Base-by-base conservation (phyloP, 768 basidiomycete species). In the Dacryopinax primogenitus region DNA sequence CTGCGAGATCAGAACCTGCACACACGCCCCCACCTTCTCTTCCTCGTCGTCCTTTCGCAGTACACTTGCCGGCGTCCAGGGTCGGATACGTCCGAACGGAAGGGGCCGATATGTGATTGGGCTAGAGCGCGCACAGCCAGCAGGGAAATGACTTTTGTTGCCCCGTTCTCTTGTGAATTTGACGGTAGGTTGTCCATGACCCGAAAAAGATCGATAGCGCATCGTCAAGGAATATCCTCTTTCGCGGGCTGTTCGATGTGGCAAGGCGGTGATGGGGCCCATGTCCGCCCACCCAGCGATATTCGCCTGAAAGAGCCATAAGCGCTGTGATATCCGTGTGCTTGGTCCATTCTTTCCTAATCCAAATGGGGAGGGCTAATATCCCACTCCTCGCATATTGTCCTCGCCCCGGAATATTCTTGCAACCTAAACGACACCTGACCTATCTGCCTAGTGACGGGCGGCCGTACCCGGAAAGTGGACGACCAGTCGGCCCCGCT, bases 121-220 rank as follows among this genome's bases (percentile, higher is more conserved):
- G 51, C 51, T 30, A 44, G 41, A 44, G 18, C 41, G 41, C 9
- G 36, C 41, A 44, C 41, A 18, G 41, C 41, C 41, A 44, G 41
- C 41, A 44, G 41, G 18, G 41, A 44, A 44, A n/a, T n/a, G n/a
- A n/a, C n/a, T n/a, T n/a, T n/a, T n/a, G n/a, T n/a, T n/a, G n/a
- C n/a, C n/a, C n/a, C n/a, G n/a, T n/a, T n/a, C n/a, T n/a, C n/a
- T n/a, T n/a, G n/a, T n/a, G n/a, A n/a, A n/a, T n/a, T n/a, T n/a
- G n/a, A n/a, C n/a, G n/a, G n/a, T n/a, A n/a, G n/a, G n/a, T n/a
- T n/a, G n/a, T n/a, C n/a, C n/a, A n/a, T n/a, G n/a, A n/a, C n/a
- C n/a, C n/a, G n/a, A n/a, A n/a, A n/a, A 39, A 11, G 37, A 58
- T 58, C 51, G 51, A 58, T 58, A 58, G 26, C 51, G 51, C 30